Conservation (phyloP, 805 yeast species). For the Ogataea ganodermae region DNA sequence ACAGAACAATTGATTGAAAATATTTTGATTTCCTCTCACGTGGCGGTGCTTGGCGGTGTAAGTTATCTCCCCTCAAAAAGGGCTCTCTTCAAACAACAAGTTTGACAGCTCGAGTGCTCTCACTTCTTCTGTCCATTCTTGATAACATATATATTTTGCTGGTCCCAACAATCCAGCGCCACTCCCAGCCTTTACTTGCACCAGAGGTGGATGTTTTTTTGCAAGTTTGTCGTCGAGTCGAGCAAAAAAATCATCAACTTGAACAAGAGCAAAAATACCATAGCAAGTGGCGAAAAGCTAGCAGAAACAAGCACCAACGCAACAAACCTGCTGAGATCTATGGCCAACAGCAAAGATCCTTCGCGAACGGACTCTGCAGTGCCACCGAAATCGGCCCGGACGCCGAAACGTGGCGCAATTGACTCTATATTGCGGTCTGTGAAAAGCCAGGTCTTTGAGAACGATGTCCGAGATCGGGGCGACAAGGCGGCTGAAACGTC, state of each 20-base stretch:
- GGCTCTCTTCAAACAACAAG: background rate
- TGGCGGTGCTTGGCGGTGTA: constrained; percentile 1
- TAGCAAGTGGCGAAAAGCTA: background rate
- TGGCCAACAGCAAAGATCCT: constrained; percentile 2
- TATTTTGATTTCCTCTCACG: background rate
- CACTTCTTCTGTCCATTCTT: background rate
- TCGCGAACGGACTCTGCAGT: background rate
- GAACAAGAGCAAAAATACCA: background rate
- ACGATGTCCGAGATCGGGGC: constrained; percentile 6
- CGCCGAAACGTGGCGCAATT: constrained; percentile 11
- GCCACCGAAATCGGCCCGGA: background rate
- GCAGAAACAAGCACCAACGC: background rate
- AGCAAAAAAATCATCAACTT: background rate
- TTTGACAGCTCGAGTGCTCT: background rate
- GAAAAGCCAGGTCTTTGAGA: constrained; percentile 27
- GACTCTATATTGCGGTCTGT: constrained; percentile 17
- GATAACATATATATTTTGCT: background rate
- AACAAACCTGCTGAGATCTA: background rate
- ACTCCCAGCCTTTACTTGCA: background rate
- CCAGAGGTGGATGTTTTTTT: constrained; percentile 3
- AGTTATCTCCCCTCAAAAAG: background rate
- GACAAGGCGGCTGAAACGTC: constrained; percentile 2
- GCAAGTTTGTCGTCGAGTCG: background rate
- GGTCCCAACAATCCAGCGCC: background rate
- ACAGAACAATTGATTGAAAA: background rate